Conservation (phyloP, 2,329 filamentous ascomycete species). For the Ilyonectria mors-panacis region DNA sequence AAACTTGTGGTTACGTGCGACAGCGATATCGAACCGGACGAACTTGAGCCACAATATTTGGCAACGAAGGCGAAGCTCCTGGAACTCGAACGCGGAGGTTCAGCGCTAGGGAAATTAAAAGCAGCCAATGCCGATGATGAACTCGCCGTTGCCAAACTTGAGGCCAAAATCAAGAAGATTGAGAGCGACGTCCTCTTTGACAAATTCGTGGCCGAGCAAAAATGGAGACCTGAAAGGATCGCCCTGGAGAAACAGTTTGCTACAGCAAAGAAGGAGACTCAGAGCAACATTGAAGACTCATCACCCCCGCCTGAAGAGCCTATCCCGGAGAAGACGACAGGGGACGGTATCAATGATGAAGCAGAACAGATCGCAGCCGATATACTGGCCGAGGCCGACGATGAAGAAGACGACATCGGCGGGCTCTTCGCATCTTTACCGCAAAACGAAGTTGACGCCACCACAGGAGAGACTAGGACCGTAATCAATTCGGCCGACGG, state of each 20-base stretch:
- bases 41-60: slow-evolving; percentile 82
- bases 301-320: slow-evolving; percentile 38
- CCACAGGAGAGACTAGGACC: slow-evolving; percentile 71
- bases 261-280: slow-evolving; percentile 58
- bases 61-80: slow-evolving; percentile 80
- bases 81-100: slow-evolving; percentile 65
- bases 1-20: slow-evolving; percentile 69
- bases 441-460: slow-evolving; percentile 70
- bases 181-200: slow-evolving; percentile 86
- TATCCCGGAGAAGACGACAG: slow-evolving; percentile 51
- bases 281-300: slow-evolving; percentile 41
- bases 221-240: slow-evolving; percentile 74
- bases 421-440: slow-evolving; percentile 73
- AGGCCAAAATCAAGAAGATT: slow-evolving; percentile 82
- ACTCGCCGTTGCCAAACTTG: slow-evolving; percentile 73
- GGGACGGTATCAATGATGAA: slow-evolving; percentile 66
- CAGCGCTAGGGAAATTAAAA: slow-evolving; percentile 37
- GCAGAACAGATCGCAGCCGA: slow-evolving; percentile 73
- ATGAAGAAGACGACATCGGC: slow-evolving; percentile 66
- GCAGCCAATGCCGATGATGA: slow-evolving; percentile 48
- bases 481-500: slow-evolving; percentile 68
- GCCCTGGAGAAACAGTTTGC: slow-evolving; percentile 74
- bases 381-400: slow-evolving; percentile 67
- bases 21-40: slow-evolving; percentile 81
- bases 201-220: slow-evolving; percentile 72